These are phyloP conservation scores for Globisporangium iwayamae DNA, from an alignment of 352 stramenopile genomes.

Conservation along the genomic window DNA sequence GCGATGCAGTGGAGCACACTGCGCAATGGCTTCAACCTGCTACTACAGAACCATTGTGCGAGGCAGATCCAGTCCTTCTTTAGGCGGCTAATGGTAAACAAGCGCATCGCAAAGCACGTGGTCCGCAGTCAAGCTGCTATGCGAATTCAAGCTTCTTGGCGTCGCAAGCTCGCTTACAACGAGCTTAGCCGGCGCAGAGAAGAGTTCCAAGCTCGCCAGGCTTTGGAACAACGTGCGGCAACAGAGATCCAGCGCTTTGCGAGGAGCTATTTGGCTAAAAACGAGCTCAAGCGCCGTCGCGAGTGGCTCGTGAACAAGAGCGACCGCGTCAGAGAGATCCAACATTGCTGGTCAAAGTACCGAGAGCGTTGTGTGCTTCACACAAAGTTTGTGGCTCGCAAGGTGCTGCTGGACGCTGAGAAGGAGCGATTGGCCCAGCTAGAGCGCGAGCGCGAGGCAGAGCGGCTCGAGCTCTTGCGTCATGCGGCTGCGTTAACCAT, in stretches of 20 bases:
- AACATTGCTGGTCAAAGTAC: constrained; percentile 27
- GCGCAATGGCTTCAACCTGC: constrained; percentile 50
- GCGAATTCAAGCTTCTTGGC: constrained; percentile 36
- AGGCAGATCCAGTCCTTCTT: constrained; percentile 49
- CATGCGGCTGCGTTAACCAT: constrained; percentile 26
- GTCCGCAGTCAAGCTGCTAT: constrained; percentile 22
- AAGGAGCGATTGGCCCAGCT: constrained; percentile 19
- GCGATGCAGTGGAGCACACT: constrained; percentile 56
- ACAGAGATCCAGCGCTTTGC: constrained; percentile 26
- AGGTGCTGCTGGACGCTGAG: constrained; percentile 26
- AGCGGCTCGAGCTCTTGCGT: constrained; percentile 5
- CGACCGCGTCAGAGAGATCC: constrained; percentile 12
- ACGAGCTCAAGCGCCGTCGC: constrained; percentile 3
- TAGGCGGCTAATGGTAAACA: constrained; percentile 29
- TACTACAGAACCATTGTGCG: constrained; percentile 44
- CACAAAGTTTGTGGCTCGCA: constrained; percentile 26
- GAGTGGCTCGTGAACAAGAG: constrained; percentile 23
- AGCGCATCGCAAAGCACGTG: constrained; percentile 24
- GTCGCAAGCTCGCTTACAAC: constrained; percentile 20
- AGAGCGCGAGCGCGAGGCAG: constrained; percentile 22
- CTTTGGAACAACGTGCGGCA: constrained; percentile 20
- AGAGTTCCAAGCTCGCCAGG: constrained; percentile 9
- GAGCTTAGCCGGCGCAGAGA: constrained; percentile 18
- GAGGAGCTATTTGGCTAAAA: constrained; percentile 25
- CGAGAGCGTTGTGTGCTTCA: constrained; percentile 15